Percentiles rank a stretch among this genome's conserved stretches.
These are phyloP conservation scores for Neonectria hederae DNA, from an alignment of 2,329 filamentous ascomycete species.

Conservation along the genomic window DNA sequence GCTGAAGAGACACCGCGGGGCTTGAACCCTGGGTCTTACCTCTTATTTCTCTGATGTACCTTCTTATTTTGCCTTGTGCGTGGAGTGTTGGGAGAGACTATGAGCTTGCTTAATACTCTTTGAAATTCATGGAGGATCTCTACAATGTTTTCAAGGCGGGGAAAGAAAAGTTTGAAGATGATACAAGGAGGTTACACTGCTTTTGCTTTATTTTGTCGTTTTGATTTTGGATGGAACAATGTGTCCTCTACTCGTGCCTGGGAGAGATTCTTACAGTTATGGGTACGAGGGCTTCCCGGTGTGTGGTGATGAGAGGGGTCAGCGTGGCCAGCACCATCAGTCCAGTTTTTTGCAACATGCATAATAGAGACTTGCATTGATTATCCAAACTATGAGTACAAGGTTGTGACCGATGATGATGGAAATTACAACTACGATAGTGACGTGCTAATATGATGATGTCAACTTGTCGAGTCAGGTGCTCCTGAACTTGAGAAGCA, in stretches of 20 bases:
- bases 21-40: slow-evolving; percentile 1
- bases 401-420: neutral
- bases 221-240: slow-evolving; percentile 26
- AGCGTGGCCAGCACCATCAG: slow-evolving; percentile 10
- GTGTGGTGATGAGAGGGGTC: slow-evolving; percentile 4
- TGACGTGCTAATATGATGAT: neutral
- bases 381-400: slow-evolving; percentile 16
- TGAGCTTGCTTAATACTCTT: slow-evolving; percentile 22
- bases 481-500: neutral
- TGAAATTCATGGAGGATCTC: slow-evolving; percentile 23
- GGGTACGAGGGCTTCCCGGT: slow-evolving; percentile 18
- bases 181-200: slow-evolving; percentile 25
- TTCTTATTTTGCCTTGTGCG: slow-evolving; percentile 2
- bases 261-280: slow-evolving; percentile 15
- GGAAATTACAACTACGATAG: neutral
- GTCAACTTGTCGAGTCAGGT: neutral
- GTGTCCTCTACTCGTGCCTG: slow-evolving; percentile 18
- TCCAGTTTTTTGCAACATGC: slow-evolving; percentile 15
- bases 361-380: slow-evolving; percentile 31
- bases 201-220: slow-evolving; percentile 17
- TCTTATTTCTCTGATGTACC: neutral
- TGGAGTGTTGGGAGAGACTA: slow-evolving; percentile 2
- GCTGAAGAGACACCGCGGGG: slow-evolving; percentile 6
- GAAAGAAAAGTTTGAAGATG: slow-evolving; percentile 29
- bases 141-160: slow-evolving; percentile 16